A percentile compares a stretch with the other conserved stretches of the same genome.
These are phyloP conservation scores for Penicillium egyptiacum DNA, from an alignment of 495 filamentous ascomycete species.

Conservation along the genomic window DNA sequence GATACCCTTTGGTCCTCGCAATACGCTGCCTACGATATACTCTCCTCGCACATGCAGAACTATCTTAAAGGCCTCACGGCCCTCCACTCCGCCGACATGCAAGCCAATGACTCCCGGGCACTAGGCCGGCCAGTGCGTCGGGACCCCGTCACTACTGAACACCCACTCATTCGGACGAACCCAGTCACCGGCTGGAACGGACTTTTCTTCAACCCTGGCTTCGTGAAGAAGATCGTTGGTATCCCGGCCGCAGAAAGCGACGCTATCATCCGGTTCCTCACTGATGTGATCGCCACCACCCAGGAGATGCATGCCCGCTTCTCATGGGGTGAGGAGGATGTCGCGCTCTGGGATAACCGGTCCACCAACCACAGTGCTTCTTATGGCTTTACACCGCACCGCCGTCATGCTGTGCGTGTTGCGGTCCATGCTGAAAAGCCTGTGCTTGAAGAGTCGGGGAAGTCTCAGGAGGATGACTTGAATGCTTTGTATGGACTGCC, in stretches of 20 bases:
- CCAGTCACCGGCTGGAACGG: constrained; percentile 76
- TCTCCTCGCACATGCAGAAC: constrained; percentile 68
- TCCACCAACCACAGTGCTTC: constrained; percentile 60
- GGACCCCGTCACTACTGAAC: constrained; percentile 62
- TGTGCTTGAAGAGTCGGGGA: constrained; percentile 49
- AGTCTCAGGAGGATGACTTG: constrained; percentile 60
- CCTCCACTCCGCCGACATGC: constrained; percentile 68
- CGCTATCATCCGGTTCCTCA: constrained; percentile 63
- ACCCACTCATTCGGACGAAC: constrained; percentile 71
- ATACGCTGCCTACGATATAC: constrained; percentile 68
- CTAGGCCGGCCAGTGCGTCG: constrained; percentile 64
- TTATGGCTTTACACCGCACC: constrained; percentile 62
- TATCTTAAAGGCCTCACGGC: constrained; percentile 71
- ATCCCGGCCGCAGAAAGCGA: constrained; percentile 66
- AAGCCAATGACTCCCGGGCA: constrained; percentile 63
- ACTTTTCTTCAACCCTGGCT: constrained; percentile 75
- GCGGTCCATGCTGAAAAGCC: constrained; percentile 59
- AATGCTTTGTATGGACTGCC: constrained; percentile 50
- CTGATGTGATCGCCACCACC: constrained; percentile 59
- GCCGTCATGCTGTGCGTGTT: constrained; percentile 63
- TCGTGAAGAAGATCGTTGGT: constrained; percentile 71
- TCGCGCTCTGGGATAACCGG: constrained; percentile 77
- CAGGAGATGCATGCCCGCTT: constrained; percentile 72
- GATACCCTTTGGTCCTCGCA: constrained; percentile 76
- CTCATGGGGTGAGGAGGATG: constrained; percentile 66